Percentiles rank a stretch among this genome's conserved stretches.
Conservation (phyloP, 2,329 filamentous ascomycete genomes). For the Bipolaris gigantea region DNA sequence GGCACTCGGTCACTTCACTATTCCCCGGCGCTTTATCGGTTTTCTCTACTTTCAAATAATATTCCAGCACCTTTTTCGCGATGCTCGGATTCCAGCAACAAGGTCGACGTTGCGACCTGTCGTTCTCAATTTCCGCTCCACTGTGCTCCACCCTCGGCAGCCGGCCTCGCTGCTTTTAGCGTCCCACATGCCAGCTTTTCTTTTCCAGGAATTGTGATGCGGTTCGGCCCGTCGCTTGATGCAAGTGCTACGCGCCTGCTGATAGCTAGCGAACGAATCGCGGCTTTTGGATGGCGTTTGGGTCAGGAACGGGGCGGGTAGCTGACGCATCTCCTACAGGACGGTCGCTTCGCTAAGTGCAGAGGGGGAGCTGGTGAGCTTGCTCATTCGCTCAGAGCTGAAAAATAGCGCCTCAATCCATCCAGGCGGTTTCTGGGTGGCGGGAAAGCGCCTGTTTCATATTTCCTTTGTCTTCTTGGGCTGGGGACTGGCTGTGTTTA, state of each 20-base stretch:
- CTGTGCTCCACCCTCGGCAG: slow-evolving; percentile 26
- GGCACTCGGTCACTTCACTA: slow-evolving; percentile 19
- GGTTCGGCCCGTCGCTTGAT: slow-evolving; percentile 41
- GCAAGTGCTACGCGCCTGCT: slow-evolving; percentile 29
- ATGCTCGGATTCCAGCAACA: background rate
- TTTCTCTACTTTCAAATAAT: background rate
- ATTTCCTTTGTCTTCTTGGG: slow-evolving; percentile 9
- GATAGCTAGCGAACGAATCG: slow-evolving; percentile 36
- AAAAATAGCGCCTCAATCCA: slow-evolving; percentile 11
- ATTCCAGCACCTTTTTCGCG: background rate
- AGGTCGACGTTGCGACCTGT: slow-evolving; percentile 13
- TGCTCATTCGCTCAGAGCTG: slow-evolving; percentile 18
- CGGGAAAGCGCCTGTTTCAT: slow-evolving; percentile 1
- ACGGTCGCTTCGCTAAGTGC: slow-evolving; percentile 10
- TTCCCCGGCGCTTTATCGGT: slow-evolving; percentile 4
- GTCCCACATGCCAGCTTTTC: slow-evolving; percentile 28
- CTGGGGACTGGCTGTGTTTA: slow-evolving; percentile 9
- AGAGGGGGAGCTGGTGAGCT: slow-evolving; percentile 10
- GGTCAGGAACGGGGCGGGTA: slow-evolving; percentile 13
- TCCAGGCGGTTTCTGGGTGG: slow-evolving; percentile 1
- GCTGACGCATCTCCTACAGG: slow-evolving; percentile 16
- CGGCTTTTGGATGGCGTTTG: slow-evolving; percentile 13
- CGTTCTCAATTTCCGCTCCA: slow-evolving; percentile 25
- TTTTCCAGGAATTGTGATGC: slow-evolving; percentile 34
- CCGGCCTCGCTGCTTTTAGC: slow-evolving; percentile 37